Evolutionary conservation across 257 asterid species (phyloP).

Genomic region (Galeopsis tetrahit): DNA sequence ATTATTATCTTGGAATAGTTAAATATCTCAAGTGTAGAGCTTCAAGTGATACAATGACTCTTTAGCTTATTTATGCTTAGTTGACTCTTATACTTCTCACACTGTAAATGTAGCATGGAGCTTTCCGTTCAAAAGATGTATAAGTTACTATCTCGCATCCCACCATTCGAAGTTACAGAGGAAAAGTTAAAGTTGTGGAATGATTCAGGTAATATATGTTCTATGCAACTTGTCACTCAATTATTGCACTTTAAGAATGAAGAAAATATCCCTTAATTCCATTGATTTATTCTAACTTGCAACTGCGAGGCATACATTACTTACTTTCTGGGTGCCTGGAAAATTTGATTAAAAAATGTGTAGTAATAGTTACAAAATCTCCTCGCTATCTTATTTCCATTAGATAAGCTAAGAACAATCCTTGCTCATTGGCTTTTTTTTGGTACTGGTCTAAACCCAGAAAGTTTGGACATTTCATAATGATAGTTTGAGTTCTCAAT

Average conservation of each 20-base stretch:
- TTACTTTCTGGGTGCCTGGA: slow-evolving; percentile 5
- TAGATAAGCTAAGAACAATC: slow-evolving; percentile 18
- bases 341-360: slow-evolving; percentile 6
- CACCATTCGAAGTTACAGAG: slow-evolving; percentile 51
- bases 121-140: slow-evolving; percentile 68
- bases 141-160: slow-evolving; percentile 63
- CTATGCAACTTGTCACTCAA: neutral
- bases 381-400: slow-evolving; percentile 10
- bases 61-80: neutral
- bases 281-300: slow-evolving; percentile 12
- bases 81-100: neutral
- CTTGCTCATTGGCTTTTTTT: neutral
- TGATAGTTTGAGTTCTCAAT: slow-evolving; percentile 19
- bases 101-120: slow-evolving; percentile 58
- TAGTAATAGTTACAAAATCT: neutral
- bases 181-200: slow-evolving; percentile 72
- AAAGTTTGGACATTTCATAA: neutral
- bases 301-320: slow-evolving; percentile 6
- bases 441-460: neutral
- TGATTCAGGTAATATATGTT: slow-evolving; percentile 53
- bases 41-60: neutral
- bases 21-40: neutral
- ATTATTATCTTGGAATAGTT: neutral
- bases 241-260: slow-evolving; percentile 22
- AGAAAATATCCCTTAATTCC: neutral